Evolutionary conservation across 768 basidiomycete species (phyloP).

Genomic region (Kwoniella europaea): DNA sequence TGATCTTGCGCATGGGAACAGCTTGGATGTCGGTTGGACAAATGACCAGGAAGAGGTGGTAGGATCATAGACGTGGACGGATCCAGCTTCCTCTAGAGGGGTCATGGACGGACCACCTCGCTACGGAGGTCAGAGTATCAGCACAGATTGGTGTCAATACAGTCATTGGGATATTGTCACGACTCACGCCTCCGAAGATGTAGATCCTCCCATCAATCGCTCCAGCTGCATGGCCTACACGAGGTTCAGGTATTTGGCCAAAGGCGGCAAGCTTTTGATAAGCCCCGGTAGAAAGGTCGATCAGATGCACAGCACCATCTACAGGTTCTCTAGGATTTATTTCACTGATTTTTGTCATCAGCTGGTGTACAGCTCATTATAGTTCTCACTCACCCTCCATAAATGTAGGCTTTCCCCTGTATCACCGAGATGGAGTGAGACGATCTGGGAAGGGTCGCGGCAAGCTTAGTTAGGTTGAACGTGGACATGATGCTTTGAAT

Average conservation of each 20-base stretch:
- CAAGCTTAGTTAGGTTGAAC: not conserved
- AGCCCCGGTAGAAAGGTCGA: conserved; percentile 32
- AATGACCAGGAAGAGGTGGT: conserved; percentile 20
- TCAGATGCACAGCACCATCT: conserved; percentile 45
- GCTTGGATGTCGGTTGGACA: not conserved
- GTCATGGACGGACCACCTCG: conserved; percentile 61
- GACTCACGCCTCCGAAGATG: conserved; percentile 61
- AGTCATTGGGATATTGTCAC: not conserved
- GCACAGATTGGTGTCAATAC: not conserved
- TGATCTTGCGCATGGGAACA: conserved; percentile 26
- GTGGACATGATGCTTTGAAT: not conserved
- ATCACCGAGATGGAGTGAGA: conserved; percentile 61
- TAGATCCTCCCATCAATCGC: conserved; percentile 52
- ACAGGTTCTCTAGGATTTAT: conserved; percentile 61
- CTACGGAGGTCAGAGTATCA: not conserved
- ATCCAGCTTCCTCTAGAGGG: conserved; percentile 52
- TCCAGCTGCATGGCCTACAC: conserved; percentile 50
- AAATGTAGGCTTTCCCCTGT: conserved; percentile 57
- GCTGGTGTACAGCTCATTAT: not conserved
- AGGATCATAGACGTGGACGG: conserved; percentile 33
- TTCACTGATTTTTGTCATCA: conserved; percentile 52
- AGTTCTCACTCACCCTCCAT: conserved; percentile 54
- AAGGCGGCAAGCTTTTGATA: conserved; percentile 20
- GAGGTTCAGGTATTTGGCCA: conserved; percentile 41
- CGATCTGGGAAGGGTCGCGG: conserved; percentile 58